Conservation (phyloP, 139 green algal genomes). For the Coelastrella sp. region DNA sequence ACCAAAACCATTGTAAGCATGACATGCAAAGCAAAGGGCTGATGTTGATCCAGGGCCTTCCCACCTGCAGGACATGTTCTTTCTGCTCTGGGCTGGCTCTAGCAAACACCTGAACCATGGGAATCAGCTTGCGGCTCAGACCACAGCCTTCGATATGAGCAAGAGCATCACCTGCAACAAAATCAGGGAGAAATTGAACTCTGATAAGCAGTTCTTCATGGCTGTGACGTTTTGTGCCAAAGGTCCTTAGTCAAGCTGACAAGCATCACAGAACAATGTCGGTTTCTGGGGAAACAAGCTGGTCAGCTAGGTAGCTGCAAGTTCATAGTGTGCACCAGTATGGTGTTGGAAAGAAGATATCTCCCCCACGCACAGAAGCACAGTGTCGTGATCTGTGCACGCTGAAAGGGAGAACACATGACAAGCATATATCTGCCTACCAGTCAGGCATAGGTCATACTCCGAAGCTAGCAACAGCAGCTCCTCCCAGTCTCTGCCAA, state of each 20-base stretch:
- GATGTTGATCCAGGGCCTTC: no score
- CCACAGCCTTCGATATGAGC: constrained; percentile 69
- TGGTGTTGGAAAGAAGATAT: no score
- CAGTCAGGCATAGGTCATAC: constrained; percentile 91
- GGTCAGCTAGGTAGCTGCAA: no score
- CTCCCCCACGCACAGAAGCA: no score
- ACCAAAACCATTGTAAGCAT: no score
- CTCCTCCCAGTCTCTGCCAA: constrained; percentile 49
- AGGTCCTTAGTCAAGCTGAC: no score
- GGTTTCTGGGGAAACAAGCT: no score
- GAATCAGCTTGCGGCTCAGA: constrained; percentile 64
- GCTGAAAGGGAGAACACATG: not conserved
- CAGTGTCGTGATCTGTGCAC: no score
- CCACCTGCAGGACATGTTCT: constrained; percentile 88
- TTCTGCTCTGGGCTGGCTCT: constrained; percentile 96
- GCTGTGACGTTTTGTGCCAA: no score
- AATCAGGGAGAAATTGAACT: not conserved
- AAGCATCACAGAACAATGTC: no score
- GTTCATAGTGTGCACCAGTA: no score
- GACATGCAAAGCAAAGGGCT: not conserved
- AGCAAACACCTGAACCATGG: constrained; percentile 88
- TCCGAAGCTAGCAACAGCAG: constrained; percentile 76
- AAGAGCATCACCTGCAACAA: constrained; percentile 84
- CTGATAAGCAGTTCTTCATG: no score
- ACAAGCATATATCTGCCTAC: not conserved